These are phyloP conservation scores for Ramularia collo-cygni DNA, from an alignment of 2,329 filamentous ascomycete species.

Conservation along the genomic window DNA sequence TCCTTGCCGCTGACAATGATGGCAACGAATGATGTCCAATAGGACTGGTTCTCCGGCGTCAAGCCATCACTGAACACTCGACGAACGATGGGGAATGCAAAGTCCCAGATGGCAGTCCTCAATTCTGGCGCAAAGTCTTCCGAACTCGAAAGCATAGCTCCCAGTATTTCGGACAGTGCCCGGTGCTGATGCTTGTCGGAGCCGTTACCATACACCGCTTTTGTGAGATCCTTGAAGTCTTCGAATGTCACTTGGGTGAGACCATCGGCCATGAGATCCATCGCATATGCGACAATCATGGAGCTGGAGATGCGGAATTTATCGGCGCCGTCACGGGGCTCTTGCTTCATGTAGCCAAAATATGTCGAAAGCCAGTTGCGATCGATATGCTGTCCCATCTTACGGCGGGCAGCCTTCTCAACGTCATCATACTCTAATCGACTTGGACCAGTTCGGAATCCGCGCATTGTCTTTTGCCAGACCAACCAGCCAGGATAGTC, in stretches of 20 bases:
- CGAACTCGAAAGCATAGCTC: slow-evolving; percentile 73
- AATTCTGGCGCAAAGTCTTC: slow-evolving; percentile 69
- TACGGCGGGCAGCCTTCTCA: slow-evolving; percentile 65
- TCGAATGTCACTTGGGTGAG: slow-evolving; percentile 72
- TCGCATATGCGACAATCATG: slow-evolving; percentile 79
- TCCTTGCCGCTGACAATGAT: slow-evolving; percentile 84
- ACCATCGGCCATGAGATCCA: slow-evolving; percentile 80
- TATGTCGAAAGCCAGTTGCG: slow-evolving; percentile 79
- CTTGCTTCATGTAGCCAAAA: slow-evolving; percentile 93
- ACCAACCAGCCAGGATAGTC: slow-evolving; percentile 96
- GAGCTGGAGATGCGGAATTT: slow-evolving; percentile 85
- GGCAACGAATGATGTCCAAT: slow-evolving; percentile 93
- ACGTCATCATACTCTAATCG: slow-evolving; percentile 73
- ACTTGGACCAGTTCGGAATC: slow-evolving; percentile 64
- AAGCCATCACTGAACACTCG: slow-evolving; percentile 83
- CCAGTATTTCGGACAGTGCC: slow-evolving; percentile 88
- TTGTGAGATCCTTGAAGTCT: slow-evolving; percentile 76
- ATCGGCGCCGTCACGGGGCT: slow-evolving; percentile 77
- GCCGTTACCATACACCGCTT: slow-evolving; percentile 78
- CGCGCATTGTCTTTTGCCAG: slow-evolving; percentile 83
- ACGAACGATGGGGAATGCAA: slow-evolving; percentile 80
- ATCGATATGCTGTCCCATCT: slow-evolving; percentile 74
- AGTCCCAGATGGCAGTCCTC: slow-evolving; percentile 75
- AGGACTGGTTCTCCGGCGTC: slow-evolving; percentile 87
- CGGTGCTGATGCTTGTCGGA: slow-evolving; percentile 97